Conservation (phyloP, 257 asterid genomes). For the Ilex asprella region DNA sequence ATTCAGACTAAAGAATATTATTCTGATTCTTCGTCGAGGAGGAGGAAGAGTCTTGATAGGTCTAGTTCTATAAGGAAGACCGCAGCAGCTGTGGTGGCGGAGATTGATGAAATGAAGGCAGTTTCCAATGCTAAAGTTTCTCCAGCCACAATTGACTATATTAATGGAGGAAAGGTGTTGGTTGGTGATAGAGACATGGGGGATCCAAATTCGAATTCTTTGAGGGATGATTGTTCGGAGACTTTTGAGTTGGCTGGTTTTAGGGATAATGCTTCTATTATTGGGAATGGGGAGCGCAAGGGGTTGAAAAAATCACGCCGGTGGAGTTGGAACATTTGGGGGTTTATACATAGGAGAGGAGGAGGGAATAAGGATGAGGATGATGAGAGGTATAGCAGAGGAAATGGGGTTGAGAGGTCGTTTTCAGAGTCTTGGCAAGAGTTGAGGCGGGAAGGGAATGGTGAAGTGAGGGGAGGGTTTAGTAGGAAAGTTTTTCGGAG, state of each 20-base stretch:
- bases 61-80: constrained; percentile 74
- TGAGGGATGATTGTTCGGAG: constrained; percentile 73
- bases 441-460: constrained; percentile 31
- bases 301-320: constrained; percentile 53
- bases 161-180: constrained; percentile 42
- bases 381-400: constrained; percentile 43
- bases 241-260: constrained; percentile 49
- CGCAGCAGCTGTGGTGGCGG: constrained; percentile 80
- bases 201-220: constrained; percentile 36
- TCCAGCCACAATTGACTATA: constrained; percentile 38
- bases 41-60: constrained; percentile 93
- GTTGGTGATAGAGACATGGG: constrained; percentile 48
- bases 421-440: constrained; percentile 70
- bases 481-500: constrained; percentile 52
- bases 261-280: constrained; percentile 46
- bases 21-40: constrained; percentile 62
- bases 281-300: constrained; percentile 48
- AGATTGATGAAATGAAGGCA: constrained; percentile 44
- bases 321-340: constrained; percentile 74
- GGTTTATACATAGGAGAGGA: constrained; percentile 45
- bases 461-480: constrained; percentile 32
- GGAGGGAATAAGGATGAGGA: constrained; percentile 42
- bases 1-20: constrained; percentile 71
- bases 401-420: constrained; percentile 68
- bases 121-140: constrained; percentile 47